Evolutionary conservation across 148 eudicot genomes (phyloP).

Genomic region (Bassia scoparia): DNA sequence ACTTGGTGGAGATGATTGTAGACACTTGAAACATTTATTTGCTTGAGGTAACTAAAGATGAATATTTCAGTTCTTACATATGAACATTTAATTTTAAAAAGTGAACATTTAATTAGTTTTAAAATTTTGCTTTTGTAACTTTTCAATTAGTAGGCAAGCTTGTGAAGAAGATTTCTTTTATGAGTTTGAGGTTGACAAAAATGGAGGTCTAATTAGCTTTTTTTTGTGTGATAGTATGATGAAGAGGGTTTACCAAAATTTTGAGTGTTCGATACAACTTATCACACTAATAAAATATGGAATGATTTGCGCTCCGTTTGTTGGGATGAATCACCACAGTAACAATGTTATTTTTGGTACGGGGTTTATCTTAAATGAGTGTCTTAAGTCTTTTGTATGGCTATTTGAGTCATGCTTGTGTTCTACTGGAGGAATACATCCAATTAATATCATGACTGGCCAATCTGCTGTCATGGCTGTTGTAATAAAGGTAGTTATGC

Average conservation of each 20-base stretch:
- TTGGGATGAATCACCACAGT: background rate
- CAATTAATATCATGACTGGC: background rate
- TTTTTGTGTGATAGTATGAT: background rate
- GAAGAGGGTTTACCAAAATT: background rate
- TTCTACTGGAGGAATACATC: background rate
- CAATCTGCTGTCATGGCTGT: background rate
- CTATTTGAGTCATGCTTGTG: background rate
- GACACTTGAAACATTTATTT: background rate
- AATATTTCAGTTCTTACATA: too few species aligned
- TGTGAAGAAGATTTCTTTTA: background rate
- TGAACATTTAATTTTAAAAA: too few species aligned
- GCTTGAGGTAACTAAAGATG: background rate
- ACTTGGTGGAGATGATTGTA: background rate
- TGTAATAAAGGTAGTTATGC: background rate
- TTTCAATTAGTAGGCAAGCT: background rate
- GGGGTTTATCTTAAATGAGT: background rate
- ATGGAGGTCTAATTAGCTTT: background rate
- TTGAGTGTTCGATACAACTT: background rate
- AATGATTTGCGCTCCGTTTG: slow-evolving; percentile 3
- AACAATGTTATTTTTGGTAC: background rate
- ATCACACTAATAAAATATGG: background rate
- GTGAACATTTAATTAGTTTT: too few species aligned
- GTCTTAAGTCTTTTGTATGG: background rate
- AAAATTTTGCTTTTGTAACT: too few species aligned
- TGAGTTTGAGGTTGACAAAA: background rate